Conservation (phyloP, 805 yeast genomes). For the Jamesozyma hellenica region DNA sequence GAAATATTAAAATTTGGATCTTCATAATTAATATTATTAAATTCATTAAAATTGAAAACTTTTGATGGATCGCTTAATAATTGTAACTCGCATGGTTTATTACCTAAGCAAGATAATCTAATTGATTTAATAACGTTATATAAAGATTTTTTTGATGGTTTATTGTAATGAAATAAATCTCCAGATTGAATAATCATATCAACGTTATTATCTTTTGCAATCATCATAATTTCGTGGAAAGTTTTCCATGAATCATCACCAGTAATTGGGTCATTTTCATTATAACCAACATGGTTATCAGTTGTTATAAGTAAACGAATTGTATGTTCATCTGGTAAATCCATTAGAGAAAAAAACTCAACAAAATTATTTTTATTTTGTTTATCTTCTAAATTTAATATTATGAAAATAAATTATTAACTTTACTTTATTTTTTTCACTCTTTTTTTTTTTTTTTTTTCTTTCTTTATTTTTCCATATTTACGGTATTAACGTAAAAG, state of each 20-base stretch:
- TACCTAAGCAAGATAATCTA: constrained; percentile 68
- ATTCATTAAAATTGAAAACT: constrained; percentile 48
- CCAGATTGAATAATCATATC: constrained; percentile 91
- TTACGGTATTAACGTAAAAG: too few relatives aligned
- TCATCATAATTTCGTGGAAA: constrained; percentile 67
- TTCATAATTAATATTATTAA: constrained; percentile 71
- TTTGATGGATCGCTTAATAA: constrained; percentile 66
- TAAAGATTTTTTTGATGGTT: constrained; percentile 78
- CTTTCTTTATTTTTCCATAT: too few relatives aligned
- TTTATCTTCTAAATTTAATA: too few relatives aligned
- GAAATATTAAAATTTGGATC: constrained; percentile 85
- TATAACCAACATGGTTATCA: constrained; percentile 93
- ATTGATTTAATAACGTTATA: constrained; percentile 71
- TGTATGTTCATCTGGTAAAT: constrained; percentile 40
- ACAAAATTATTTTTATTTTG: not conserved
- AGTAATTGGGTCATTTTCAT: constrained; percentile 79
- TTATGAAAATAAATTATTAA: too few relatives aligned
- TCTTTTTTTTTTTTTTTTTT: too few relatives aligned
- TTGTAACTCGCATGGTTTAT: constrained; percentile 78
- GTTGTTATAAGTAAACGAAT: constrained; percentile 76
- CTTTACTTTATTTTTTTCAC: too few relatives aligned
- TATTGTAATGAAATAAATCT: constrained; percentile 82
- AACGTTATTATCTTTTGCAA: constrained; percentile 62
- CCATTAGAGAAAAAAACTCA: too few relatives aligned
- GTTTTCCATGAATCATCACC: constrained; percentile 87